Conservation (phyloP, 2,329 filamentous ascomycete genomes). For the Shiraia sp. region DNA sequence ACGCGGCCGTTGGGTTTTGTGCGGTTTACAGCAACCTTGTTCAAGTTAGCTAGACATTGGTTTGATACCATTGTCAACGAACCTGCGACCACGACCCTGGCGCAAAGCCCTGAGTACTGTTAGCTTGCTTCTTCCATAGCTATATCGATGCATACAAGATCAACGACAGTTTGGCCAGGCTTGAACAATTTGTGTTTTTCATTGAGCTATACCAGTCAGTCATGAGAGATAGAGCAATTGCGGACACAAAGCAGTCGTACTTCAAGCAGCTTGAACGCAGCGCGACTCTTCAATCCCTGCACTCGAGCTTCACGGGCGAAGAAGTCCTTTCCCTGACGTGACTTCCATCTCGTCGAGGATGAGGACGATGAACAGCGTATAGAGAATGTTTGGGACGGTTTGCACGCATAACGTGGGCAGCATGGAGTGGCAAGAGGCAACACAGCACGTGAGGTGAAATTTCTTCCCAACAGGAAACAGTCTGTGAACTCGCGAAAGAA, state of each 20-base stretch:
- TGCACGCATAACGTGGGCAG: constrained; percentile 9
- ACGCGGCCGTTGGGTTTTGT: constrained; percentile 78
- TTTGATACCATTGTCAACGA: constrained; percentile 2
- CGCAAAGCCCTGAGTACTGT: constrained; percentile 67
- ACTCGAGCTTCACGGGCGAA: constrained; percentile 78
- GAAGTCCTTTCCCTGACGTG: constrained; percentile 72
- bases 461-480: constrained; percentile 31
- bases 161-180: constrained; percentile 81
- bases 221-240: neutral
- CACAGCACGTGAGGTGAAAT: constrained; percentile 1
- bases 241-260: constrained; percentile 48
- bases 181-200: constrained; percentile 78
- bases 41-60: constrained; percentile 1
- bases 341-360: constrained; percentile 81
- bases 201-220: constrained; percentile 67
- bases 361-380: constrained; percentile 38
- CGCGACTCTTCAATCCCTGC: constrained; percentile 81
- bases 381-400: constrained; percentile 4
- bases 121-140: constrained; percentile 11
- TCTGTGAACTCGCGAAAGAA: constrained; percentile 43
- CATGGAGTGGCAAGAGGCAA: constrained; percentile 21
- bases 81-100: constrained; percentile 66
- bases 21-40: constrained; percentile 76
- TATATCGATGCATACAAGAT: constrained; percentile 63
- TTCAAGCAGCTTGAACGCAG: constrained; percentile 91